Evolutionary conservation across 345 rosid genomes (phyloP).

Genomic region (Excoecaria agallocha): DNA sequence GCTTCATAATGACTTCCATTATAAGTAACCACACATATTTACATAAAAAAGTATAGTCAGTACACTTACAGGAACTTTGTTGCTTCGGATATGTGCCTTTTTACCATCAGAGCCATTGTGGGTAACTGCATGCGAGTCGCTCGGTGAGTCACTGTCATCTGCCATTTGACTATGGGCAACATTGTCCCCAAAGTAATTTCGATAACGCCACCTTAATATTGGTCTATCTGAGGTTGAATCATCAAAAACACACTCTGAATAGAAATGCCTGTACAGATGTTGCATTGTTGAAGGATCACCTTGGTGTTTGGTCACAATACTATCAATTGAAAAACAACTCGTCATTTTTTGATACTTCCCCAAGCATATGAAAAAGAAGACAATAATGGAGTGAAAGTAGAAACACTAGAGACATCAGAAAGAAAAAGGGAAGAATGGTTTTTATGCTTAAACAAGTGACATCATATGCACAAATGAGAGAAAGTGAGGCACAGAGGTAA

Average conservation of each 20-base stretch:
- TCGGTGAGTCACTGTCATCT: slow-evolving; percentile 24
- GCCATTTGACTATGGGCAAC: slow-evolving; percentile 25
- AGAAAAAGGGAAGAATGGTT: not conserved
- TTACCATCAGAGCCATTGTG: slow-evolving; percentile 13
- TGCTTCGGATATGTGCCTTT: slow-evolving; percentile 21
- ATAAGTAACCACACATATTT: not conserved
- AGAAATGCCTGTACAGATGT: slow-evolving; percentile 61
- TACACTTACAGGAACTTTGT: slow-evolving; percentile 38
- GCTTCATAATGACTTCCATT: not conserved
- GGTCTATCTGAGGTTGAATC: slow-evolving; percentile 57
- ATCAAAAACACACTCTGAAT: slow-evolving; percentile 66
- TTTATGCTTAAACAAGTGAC: not conserved
- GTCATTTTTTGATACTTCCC: not conserved
- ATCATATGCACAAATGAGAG: not conserved
- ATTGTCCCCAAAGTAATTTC: slow-evolving; percentile 54
- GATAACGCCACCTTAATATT: slow-evolving; percentile 63
- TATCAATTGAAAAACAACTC: slow-evolving; percentile 31
- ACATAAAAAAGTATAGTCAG: not conserved
- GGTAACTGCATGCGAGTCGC: slow-evolving; percentile 16
- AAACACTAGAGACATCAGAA: not conserved
- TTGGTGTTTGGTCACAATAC: slow-evolving; percentile 50
- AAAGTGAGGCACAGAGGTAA: not conserved
- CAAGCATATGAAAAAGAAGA: not conserved
- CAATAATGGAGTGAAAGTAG: not conserved
- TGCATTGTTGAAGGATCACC: slow-evolving; percentile 53